These are phyloP conservation scores for Ceratobasidium sp. DNA, from an alignment of 1,284 basidiomycete species.

Conservation along the genomic window DNA sequence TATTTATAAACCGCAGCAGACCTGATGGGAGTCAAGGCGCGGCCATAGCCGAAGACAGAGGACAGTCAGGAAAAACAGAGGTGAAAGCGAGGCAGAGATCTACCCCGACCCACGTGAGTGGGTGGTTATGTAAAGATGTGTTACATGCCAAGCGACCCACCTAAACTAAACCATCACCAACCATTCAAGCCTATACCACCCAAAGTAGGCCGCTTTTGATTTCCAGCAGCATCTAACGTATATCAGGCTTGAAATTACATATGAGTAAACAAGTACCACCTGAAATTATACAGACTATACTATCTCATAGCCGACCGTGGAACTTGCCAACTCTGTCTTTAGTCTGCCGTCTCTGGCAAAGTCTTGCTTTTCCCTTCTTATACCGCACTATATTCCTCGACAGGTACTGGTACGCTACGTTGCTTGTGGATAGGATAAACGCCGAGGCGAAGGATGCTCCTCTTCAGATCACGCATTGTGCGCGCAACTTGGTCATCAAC, in stretches of 20 bases:
- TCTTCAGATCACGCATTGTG: background rate
- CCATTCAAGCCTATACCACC: no score
- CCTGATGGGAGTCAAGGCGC: no score
- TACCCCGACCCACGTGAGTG: no score
- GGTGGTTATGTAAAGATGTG: no score
- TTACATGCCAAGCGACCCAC: no score
- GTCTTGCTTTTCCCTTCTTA: background rate
- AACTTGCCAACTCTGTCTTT: background rate
- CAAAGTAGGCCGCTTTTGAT: no score
- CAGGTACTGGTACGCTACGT: background rate
- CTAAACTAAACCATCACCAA: no score
- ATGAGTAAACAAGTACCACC: background rate
- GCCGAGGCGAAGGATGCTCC: background rate
- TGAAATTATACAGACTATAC: background rate
- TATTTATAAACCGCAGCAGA: no score
- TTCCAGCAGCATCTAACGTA: no score
- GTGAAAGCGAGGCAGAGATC: no score
- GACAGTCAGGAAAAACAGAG: no score
- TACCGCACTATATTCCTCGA: background rate
- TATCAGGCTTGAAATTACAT: background rate
- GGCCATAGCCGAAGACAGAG: no score
- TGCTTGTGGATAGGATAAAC: background rate
- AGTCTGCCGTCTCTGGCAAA: background rate
- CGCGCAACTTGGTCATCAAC: background rate
- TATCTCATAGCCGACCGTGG: background rate